These are phyloP conservation scores for Platanus orientalis DNA, from an alignment of 164 flowering plant genomes.

Conservation along the genomic window DNA sequence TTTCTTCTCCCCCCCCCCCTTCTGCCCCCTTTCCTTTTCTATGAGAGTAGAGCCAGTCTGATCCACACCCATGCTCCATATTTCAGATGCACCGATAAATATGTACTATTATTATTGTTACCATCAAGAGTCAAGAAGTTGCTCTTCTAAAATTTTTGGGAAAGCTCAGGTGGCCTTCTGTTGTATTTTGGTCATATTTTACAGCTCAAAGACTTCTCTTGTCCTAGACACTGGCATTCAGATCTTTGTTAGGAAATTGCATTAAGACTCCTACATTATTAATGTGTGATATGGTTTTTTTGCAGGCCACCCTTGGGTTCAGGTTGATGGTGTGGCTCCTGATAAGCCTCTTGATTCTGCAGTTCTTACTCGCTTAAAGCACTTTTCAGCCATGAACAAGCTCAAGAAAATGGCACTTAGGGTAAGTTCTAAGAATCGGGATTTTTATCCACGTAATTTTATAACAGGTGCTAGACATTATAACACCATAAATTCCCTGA, in stretches of 20 bases:
- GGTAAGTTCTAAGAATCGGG: slow-evolving; percentile 33
- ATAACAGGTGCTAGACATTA: background rate
- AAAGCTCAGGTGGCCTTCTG: too few relatives aligned
- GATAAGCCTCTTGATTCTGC: slow-evolving; percentile 87
- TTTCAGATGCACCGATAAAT: too few relatives aligned
- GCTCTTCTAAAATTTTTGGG: too few relatives aligned
- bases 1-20: too few relatives aligned
- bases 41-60: too few relatives aligned
- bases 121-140: too few relatives aligned
- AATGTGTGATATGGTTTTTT: slow-evolving; percentile 10
- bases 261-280: background rate
- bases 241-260: background rate
- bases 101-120: too few relatives aligned
- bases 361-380: slow-evolving; percentile 68
- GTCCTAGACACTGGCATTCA: background rate
- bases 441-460: background rate
- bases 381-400: slow-evolving; percentile 83
- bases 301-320: slow-evolving; percentile 88
- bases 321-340: slow-evolving; percentile 68
- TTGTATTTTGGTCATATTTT: too few relatives aligned
- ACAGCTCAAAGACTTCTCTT: background rate
- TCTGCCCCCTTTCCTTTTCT: too few relatives aligned
- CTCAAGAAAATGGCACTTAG: slow-evolving; percentile 86
- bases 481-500: background rate
- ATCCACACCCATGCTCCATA: too few relatives aligned